Percentiles rank a stretch among this genome's conserved stretches.
Evolutionary conservation across 2,329 filamentous ascomycete genomes (phyloP).

Genomic region (Colletotrichum falcatum): DNA sequence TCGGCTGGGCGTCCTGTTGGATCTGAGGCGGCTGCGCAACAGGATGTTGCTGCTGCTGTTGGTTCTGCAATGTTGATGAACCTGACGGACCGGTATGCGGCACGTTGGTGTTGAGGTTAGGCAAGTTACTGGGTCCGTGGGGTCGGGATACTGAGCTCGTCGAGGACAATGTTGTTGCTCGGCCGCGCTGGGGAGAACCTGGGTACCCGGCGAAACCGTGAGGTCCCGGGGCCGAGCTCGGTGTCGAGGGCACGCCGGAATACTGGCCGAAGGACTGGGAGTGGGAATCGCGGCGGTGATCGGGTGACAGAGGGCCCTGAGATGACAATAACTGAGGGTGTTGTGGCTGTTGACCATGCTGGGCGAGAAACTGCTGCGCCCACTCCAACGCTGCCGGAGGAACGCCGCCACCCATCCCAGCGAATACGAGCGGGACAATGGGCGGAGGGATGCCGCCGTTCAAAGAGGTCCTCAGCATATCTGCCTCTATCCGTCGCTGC

Average conservation of each 20-base stretch:
- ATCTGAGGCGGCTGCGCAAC: constrained; percentile 67
- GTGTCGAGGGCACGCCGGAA: constrained; percentile 57
- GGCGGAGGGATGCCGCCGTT: constrained; percentile 78
- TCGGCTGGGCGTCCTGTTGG: constrained; percentile 73
- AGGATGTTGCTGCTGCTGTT: constrained; percentile 51
- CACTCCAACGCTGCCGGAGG: constrained; percentile 73
- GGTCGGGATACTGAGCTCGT: constrained; percentile 54
- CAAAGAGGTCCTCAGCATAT: constrained; percentile 77
- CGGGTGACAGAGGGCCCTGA: constrained; percentile 64
- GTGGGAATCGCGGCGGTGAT: constrained; percentile 66
- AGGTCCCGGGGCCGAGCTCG: constrained; percentile 55
- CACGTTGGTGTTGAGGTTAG: constrained; percentile 60
- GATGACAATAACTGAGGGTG: constrained; percentile 64
- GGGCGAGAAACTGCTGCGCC: constrained; percentile 74
- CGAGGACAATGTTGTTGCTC: constrained; percentile 62
- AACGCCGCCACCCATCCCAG: constrained; percentile 74
- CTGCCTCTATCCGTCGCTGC: constrained; percentile 78
- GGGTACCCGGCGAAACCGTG: constrained; percentile 60
- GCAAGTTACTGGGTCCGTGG: constrained; percentile 52
- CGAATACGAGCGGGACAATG: constrained; percentile 81
- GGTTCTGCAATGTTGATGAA: constrained; percentile 52
- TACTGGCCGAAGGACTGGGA: constrained; percentile 58
- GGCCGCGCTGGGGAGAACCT: constrained; percentile 60
- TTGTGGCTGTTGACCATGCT: constrained; percentile 61
- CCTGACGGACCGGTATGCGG: constrained; percentile 52